phyloP scores from a whole-genome alignment of 352 stramenopile species.

The Thraustochytrium sp. region DNA sequence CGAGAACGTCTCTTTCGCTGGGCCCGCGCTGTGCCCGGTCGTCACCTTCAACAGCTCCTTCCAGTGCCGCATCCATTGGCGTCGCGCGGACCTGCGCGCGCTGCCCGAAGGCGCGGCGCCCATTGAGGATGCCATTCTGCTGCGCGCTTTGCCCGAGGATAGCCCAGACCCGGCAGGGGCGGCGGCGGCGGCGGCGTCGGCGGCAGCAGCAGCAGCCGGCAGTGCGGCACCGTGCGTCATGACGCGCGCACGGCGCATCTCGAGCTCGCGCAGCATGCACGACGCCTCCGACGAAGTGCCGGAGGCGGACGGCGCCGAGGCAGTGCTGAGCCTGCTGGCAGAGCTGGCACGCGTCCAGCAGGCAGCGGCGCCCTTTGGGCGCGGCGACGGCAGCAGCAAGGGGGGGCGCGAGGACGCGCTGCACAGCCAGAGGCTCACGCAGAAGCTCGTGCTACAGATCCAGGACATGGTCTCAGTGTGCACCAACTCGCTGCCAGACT shows the following conservation, averaged over 20 bases:
- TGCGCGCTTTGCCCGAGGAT: too few species aligned
- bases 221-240: not conserved
- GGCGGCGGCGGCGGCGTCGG: not conserved
- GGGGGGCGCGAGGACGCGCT: not conserved
- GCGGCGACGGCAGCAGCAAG: too few species aligned
- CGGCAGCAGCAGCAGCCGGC: not conserved
- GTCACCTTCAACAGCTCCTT: slow-evolving; percentile 43
- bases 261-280: slow-evolving; percentile 3
- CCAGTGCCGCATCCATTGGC: not conserved
- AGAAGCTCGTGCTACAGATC: slow-evolving; percentile 30
- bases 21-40: slow-evolving; percentile 4
- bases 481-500: slow-evolving; percentile 8
- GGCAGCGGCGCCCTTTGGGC: too few species aligned
- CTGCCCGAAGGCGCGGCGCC: not conserved
- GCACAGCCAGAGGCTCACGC: slow-evolving; percentile 3
- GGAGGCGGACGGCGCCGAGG: not conserved
- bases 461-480: slow-evolving; percentile 28
- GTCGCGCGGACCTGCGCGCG: not conserved
- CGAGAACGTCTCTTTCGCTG: slow-evolving; percentile 16
- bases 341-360: not conserved
- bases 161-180: too few species aligned
- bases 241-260: not conserved
- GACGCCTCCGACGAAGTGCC: not conserved
- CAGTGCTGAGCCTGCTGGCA: not conserved
- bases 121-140: not conserved